Evolutionary conservation across 352 stramenopile genomes (phyloP).

Genomic region (Globisporangium spinosum): DNA sequence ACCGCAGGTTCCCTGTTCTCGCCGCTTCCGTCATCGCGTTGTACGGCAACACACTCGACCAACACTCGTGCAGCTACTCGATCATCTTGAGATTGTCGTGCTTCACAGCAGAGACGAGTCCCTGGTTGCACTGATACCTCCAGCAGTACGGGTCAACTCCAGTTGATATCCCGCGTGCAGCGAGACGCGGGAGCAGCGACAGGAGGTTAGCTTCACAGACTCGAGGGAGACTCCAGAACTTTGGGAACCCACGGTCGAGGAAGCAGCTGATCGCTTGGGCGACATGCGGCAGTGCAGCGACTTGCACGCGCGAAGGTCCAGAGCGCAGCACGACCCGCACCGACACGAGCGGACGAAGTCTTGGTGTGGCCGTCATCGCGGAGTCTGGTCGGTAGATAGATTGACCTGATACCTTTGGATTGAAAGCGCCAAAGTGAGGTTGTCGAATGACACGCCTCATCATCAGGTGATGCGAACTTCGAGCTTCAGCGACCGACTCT

Average conservation of each 20-base stretch:
- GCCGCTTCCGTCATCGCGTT: background rate
- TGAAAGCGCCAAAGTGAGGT: too few species aligned
- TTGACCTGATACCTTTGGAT: too few species aligned
- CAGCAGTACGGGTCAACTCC: background rate
- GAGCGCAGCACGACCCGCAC: background rate
- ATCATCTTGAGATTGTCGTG: background rate
- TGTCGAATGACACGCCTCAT: too few species aligned
- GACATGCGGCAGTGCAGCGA: background rate
- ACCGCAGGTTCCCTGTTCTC: background rate
- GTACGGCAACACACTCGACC: background rate
- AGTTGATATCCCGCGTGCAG: background rate
- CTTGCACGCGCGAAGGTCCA: background rate
- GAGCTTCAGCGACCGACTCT: too few species aligned
- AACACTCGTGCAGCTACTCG: conserved; percentile 3
- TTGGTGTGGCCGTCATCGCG: background rate
- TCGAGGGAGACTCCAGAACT: background rate
- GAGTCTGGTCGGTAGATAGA: too few species aligned
- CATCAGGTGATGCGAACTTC: too few species aligned
- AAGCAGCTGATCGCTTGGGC: background rate
- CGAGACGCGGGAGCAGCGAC: background rate
- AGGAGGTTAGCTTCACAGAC: background rate
- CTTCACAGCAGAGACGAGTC: background rate
- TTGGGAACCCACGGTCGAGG: background rate
- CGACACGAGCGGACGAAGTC: background rate
- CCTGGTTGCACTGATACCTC: background rate